Base-by-base conservation (phyloP, 2,329 filamentous ascomycete species). In the Sporothrix globosa region DNA sequence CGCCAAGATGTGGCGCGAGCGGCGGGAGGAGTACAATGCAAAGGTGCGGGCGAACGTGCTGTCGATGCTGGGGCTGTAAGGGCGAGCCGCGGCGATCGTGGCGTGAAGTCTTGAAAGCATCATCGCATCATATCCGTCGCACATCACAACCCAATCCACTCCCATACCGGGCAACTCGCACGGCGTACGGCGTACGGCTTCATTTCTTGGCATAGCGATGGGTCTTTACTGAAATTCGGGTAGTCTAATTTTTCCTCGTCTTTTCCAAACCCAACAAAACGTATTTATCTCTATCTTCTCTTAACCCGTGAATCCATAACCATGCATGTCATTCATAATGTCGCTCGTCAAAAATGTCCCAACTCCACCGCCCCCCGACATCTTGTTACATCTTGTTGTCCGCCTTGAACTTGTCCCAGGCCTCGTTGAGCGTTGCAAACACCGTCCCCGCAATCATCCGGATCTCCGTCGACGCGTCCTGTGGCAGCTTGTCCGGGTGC, bases 1-100 rank as follows among this genome's bases (percentile, higher is more conserved):
- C 0, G 95, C 94, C 71, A 93, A 96, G 83, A 92, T 97, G 91
- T 98, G 95, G 94, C 87, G 95, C 73, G 94, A 97, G 76, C 85
- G 90, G 73, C 87, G 93, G 74, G 78, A 82, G 24, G 92, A 96
- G 79, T 99, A 97, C 82, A 94, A 97, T 82, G 86, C 87, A 78
- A 90, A 90, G 80, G 96, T 99, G 50, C 86, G 91, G 76, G 90
- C 92, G 72, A 91, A 93, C 73, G 94, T 97, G 53, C 86, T 91
- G 77, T 87, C 88, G 77, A 92, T 90, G 79, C 80, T 97, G 76
- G 93, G 93, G 0, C 81, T 97, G 75, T 93, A 10, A 19, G 21
- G 5, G 41, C 9, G 39, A 41, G 27, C 14, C 17, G 30, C 17
- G 30, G 54, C 21, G 41, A 30, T n/a, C 52, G 39, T 11, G 24